phyloP scores from a whole-genome alignment of 2,329 filamentous ascomycete species.

The Penicillium sp. region DNA sequence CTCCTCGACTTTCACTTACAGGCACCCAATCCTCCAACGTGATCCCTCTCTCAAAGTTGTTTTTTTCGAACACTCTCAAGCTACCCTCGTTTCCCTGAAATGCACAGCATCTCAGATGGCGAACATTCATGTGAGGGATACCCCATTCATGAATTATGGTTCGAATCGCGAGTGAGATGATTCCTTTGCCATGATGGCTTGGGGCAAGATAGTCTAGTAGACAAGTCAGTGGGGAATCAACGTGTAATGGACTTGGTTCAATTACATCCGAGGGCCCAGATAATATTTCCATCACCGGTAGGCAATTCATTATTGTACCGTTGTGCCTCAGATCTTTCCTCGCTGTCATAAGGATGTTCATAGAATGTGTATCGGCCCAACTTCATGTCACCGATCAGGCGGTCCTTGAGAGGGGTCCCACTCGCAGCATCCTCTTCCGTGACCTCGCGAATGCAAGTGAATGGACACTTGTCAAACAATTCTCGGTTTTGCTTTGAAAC shows the following conservation, averaged over 20 bases:
- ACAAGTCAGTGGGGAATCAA: not conserved
- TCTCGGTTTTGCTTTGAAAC: not conserved
- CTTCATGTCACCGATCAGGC: constrained; percentile 25
- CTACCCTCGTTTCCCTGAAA: constrained; percentile 29
- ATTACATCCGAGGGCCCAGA: constrained; percentile 28
- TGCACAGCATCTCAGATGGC: constrained; percentile 16
- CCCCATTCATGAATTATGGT: constrained; percentile 26
- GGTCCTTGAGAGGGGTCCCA: constrained; percentile 11
- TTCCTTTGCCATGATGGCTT: constrained; percentile 28
- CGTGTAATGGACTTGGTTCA: not conserved
- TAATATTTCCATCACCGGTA: constrained; percentile 23
- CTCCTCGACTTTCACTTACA: constrained; percentile 14
- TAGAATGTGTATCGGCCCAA: constrained; percentile 26
- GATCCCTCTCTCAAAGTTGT: constrained; percentile 22
- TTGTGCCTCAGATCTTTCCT: constrained; percentile 16
- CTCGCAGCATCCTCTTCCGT: constrained; percentile 1
- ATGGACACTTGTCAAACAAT: constrained; percentile 22
- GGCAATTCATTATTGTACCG: constrained; percentile 18
- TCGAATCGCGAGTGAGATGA: constrained; percentile 27
- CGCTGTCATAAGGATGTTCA: constrained; percentile 16
- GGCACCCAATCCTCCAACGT: constrained; percentile 20
- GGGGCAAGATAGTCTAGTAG: constrained; percentile 24
- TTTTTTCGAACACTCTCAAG: constrained; percentile 28
- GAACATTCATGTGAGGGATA: constrained; percentile 30
- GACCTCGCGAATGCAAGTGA: constrained; percentile 21